Percentiles rank a stretch among this genome's conserved stretches.
Evolutionary conservation across 495 filamentous ascomycete genomes (phyloP).

Genomic region (Aspergillus bridgeri): DNA sequence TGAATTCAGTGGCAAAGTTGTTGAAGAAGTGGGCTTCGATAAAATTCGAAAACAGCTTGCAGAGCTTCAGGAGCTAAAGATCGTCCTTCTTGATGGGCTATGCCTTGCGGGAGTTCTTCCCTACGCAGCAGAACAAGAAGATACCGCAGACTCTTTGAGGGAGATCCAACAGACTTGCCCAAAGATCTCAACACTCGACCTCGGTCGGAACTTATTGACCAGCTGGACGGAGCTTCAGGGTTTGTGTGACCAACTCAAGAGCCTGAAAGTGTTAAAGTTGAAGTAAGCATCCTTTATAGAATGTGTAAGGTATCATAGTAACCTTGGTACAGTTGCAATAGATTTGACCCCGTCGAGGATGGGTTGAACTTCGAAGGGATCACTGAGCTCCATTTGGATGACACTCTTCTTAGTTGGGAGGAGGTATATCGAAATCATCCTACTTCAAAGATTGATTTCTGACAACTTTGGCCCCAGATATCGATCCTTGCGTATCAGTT

Average conservation of each 20-base stretch:
- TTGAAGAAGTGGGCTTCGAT: conserved; percentile 93
- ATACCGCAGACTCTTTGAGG: conserved; percentile 19
- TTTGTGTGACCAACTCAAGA: conserved; percentile 64
- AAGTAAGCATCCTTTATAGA: conserved; percentile 51
- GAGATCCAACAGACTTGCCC: conserved; percentile 40
- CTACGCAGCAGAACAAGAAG: conserved; percentile 30
- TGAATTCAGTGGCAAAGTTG: conserved; percentile 77
- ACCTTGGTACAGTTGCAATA: conserved; percentile 60
- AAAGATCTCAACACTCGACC: conserved; percentile 76
- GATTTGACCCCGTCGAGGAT: conserved; percentile 55
- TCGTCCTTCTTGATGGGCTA: conserved; percentile 77
- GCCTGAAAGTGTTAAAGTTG: conserved; percentile 61
- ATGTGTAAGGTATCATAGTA: not conserved
- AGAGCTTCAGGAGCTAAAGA: conserved; percentile 68
- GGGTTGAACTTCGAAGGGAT: conserved; percentile 52
- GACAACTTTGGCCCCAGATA: conserved; percentile 29
- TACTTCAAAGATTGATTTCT: conserved; percentile 4
- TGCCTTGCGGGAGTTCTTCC: conserved; percentile 48
- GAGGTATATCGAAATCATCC: conserved; percentile 50
- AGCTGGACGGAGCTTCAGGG: conserved; percentile 58
- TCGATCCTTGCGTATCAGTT: conserved; percentile 47
- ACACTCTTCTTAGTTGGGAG: conserved; percentile 69
- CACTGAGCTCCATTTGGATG: conserved; percentile 66
- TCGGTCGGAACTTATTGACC: conserved; percentile 80
- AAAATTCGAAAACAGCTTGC: conserved; percentile 81